Evolutionary conservation across 352 stramenopile species (phyloP).

Genomic region (Elongisporangium prolatum): DNA sequence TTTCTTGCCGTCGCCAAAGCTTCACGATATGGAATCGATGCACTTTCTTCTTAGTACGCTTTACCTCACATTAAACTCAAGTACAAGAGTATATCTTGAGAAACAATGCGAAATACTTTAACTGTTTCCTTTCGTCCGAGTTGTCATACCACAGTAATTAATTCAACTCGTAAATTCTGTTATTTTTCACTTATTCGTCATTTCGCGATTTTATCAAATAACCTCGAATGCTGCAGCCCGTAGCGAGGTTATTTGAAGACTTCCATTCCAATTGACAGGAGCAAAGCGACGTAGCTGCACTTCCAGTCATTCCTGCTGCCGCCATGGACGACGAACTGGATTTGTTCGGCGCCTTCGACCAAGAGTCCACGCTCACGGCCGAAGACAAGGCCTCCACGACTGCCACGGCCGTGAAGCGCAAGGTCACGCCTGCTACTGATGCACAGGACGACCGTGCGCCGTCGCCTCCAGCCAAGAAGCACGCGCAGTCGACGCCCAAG

Average conservation of each 20-base stretch:
- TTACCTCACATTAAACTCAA: too few species aligned
- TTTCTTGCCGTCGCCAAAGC: too few species aligned
- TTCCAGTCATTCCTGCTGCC: slow-evolving; percentile 1
- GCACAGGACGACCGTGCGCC: slow-evolving; percentile 24
- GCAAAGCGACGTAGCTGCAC: neutral
- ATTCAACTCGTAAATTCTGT: too few species aligned
- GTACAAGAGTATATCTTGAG: too few species aligned
- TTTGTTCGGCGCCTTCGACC: slow-evolving; percentile 93
- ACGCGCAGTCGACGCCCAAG: slow-evolving; percentile 12
- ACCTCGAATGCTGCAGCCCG: neutral
- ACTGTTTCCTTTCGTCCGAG: too few species aligned
- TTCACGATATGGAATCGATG: too few species aligned
- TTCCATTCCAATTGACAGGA: neutral
- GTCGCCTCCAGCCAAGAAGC: slow-evolving; percentile 52
- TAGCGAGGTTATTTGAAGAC: neutral
- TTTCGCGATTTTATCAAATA: neutral
- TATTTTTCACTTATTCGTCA: too few species aligned
- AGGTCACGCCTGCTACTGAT: slow-evolving; percentile 18
- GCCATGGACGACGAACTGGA: slow-evolving; percentile 85
- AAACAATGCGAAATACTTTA: too few species aligned
- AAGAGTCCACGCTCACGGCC: slow-evolving; percentile 58
- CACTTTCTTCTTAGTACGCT: too few species aligned
- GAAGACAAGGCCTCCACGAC: slow-evolving; percentile 39
- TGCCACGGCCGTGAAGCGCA: slow-evolving; percentile 32
- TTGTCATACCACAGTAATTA: too few species aligned